Evolutionary conservation across 2,329 filamentous ascomycete genomes (phyloP), one percentile per base, ranked within the genome.

Genomic region (Phaeoacremonium minimum): DNA sequence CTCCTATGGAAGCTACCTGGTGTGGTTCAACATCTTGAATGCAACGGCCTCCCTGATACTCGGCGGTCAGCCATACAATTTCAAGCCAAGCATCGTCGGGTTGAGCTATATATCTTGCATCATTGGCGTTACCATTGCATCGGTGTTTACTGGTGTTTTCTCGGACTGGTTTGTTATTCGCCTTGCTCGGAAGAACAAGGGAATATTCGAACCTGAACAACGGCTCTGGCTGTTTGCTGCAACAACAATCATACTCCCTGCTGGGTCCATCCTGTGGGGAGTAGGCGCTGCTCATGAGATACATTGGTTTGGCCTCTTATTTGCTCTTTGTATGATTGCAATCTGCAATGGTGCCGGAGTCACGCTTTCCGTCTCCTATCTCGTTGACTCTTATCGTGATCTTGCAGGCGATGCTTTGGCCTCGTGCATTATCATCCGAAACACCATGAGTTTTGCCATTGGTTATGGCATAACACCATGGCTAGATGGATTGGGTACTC

Each of bases 351-450:
- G 59, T 3, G 52, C 72, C 28, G 67, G 66, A 3, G 45, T 68
- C 9, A 62, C 64, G 18, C 42, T 71, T 7, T 60, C 55, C 16
- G 54, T 72, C 15, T 57, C 57, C 15, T 73, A 75, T 41, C 60
- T 61, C 41, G 67, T 73, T 28, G 70, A 73, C 42, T 61, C 56
- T 14, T 74, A 73, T 42, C 61, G 64, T 20, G 68, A 66, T 7
- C 46, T 73, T 5, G 60, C 60, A 29, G 69, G 67, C 1, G 69
- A 74, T 45, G 65, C 68, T 2, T 65, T 73, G 38, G 63, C 71
- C 7, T 67, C 67, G 4, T 67, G 73, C 9, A 73, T 73, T 22
- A 43, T 73, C 11, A 30, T 44, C 5, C 35, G 41, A 3, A 44
- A 44, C 16, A 44, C 41, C 2, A 44, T 44, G 41, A 44, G 41